These are phyloP conservation scores for Sherardia arvensis DNA, from an alignment of 257 asterid species.

Conservation along the genomic window DNA sequence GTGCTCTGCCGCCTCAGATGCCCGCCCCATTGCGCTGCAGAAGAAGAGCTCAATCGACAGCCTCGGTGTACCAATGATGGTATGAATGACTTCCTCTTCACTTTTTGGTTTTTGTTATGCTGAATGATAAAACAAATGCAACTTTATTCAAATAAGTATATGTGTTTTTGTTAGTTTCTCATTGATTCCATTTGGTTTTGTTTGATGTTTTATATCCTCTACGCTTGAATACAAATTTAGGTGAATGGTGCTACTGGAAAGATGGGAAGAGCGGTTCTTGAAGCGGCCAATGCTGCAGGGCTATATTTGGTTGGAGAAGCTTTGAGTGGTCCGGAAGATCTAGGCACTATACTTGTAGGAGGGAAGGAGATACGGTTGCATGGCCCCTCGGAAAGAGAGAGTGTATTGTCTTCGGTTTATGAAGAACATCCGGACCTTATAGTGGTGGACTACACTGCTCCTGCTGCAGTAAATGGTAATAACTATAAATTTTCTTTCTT, in stretches of 20 bases:
- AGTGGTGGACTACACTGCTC: slow-evolving; percentile 82
- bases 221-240: slow-evolving; percentile 24
- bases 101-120: background rate
- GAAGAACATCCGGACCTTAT: slow-evolving; percentile 55
- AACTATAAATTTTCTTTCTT: background rate
- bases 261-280: slow-evolving; percentile 92
- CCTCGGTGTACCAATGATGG: slow-evolving; percentile 42
- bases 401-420: slow-evolving; percentile 35
- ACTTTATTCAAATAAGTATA: too few relatives aligned
- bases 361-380: slow-evolving; percentile 65
- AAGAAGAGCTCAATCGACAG: slow-evolving; percentile 10
- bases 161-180: background rate
- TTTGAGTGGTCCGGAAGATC: slow-evolving; percentile 65
- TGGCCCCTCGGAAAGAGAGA: slow-evolving; percentile 58
- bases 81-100: slow-evolving; percentile 7
- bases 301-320: slow-evolving; percentile 66
- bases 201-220: background rate
- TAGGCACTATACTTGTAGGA: slow-evolving; percentile 50
- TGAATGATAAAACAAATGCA: too few relatives aligned
- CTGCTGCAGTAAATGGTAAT: slow-evolving; percentile 76
- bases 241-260: slow-evolving; percentile 89
- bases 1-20: slow-evolving; percentile 16
- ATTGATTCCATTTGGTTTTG: background rate
- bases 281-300: slow-evolving; percentile 86
- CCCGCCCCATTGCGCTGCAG: slow-evolving; percentile 17